Evolutionary conservation across 768 basidiomycete species (phyloP), one percentile per base, ranked within the genome.

Genomic region (Cystofilobasidium macerans): DNA sequence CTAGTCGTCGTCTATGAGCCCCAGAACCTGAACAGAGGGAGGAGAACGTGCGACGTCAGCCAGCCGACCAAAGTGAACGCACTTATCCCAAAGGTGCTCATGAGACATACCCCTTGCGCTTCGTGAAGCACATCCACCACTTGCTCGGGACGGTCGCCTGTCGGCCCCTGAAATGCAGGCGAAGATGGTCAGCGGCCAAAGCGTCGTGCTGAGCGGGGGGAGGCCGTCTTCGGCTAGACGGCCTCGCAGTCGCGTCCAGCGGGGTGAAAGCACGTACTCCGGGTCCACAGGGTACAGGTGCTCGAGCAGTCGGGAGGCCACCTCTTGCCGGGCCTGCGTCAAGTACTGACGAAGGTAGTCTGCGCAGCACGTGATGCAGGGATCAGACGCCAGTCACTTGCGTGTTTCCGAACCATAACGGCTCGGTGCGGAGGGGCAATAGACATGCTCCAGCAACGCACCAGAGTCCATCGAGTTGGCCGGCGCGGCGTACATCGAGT

Each of bases 111-210:
- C 70, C 48, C 74, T 77, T 84, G 74, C 93, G 83, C 83, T 95
- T 97, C 77, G 93, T 91, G 84, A 98, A 99, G 26, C 89, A 88
- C 90, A 97, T 94, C 95, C 95, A 99, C 95, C 95, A 99, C 77
- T 99, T 99, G 81, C 88, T 95, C 7, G 95, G 93, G 75, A 63
- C 56, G 28, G 57, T 45, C 35, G 67, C 61, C 48, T 62, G 61
- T 20, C 89, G 93, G 65, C 86, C 86, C 4, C 70, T 76, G 71
- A 2, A 73, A n/a, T 7, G 26, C 6, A 24, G 38, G 18, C 0
- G 32, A 42, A 33, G 35, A 28, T n/a, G 13, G 40, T 24, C 28
- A 61, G 43, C 38, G 24, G 1, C 1, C 20, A 53, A 36, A 35
- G n/a, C n/a, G n/a, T n/a, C n/a, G n/a, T n/a, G n/a, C n/a, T n/a